These are phyloP conservation scores for Arabidopsis thaliana DNA, from an alignment of 345 rosid genomes.

Conservation along the genomic window DNA sequence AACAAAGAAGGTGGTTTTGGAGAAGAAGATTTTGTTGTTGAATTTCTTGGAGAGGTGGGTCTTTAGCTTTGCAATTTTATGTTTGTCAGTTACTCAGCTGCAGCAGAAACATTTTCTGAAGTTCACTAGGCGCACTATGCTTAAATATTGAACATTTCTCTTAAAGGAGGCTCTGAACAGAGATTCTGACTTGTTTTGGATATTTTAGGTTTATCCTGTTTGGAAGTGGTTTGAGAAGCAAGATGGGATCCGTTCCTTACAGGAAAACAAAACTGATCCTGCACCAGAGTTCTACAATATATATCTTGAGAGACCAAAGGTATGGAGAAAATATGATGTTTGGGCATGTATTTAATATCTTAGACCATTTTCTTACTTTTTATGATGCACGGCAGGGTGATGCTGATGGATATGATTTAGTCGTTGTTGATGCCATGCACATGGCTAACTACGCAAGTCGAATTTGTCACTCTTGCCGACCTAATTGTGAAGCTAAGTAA, in stretches of 20 bases:
- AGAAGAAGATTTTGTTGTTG: constrained; percentile 97
- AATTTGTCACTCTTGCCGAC: constrained; percentile 99
- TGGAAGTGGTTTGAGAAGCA: constrained; percentile 99
- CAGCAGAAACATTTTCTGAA: constrained; percentile 22
- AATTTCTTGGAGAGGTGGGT: constrained; percentile 98
- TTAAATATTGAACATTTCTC: constrained; percentile 22
- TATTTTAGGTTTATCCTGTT: constrained; percentile 90
- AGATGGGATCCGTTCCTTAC: constrained; percentile 97
- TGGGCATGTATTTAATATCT: constrained; percentile 32
- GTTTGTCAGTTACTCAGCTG: constrained; percentile 28
- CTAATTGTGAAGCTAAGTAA: constrained; percentile 99
- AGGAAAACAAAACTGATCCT: constrained; percentile 91
- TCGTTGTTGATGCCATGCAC: constrained; percentile 99
- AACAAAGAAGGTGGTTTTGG: constrained; percentile 93
- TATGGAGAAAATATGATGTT: constrained; percentile 41
- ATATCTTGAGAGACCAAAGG: constrained; percentile 99
- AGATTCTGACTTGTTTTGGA: constrained; percentile 26
- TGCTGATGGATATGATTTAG: constrained; percentile 99
- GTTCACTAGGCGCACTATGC: constrained; percentile 16
- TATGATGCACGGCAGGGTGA: constrained; percentile 74
- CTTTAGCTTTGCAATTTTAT: constrained; percentile 31
- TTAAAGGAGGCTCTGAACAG: constrained; percentile 15
- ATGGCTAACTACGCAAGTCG: constrained; percentile 99
- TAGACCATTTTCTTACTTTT: constrained; percentile 39
- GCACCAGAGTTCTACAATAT: constrained; percentile 99